phyloP scores from a whole-genome alignment of 1,284 basidiomycete species.

The Trichosporon ovoides region DNA sequence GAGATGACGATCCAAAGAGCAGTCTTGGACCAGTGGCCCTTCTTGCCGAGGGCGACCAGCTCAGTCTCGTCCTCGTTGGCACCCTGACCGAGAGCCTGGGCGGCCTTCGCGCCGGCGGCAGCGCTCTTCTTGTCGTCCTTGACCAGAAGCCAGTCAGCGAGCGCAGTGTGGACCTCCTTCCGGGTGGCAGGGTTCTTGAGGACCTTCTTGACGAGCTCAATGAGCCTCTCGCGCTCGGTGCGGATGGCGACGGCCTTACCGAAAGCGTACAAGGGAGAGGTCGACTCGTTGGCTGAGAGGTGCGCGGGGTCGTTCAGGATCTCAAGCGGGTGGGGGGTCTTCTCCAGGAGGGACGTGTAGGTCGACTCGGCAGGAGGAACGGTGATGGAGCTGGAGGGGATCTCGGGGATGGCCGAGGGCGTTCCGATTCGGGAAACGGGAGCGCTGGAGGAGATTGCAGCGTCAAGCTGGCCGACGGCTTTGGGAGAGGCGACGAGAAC shows the following conservation, averaged over 20 bases:
- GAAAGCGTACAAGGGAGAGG: constrained; percentile 87
- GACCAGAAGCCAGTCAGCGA: constrained; percentile 70
- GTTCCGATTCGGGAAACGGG: constrained; percentile 38
- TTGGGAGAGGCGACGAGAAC: constrained; percentile 43
- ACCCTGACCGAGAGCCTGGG: constrained; percentile 51
- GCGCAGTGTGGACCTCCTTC: constrained; percentile 61
- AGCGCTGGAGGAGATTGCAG: constrained; percentile 33
- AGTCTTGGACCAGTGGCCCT: constrained; percentile 59
- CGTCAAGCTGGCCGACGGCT: constrained; percentile 40
- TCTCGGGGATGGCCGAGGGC: constrained; percentile 27
- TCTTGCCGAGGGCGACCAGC: constrained; percentile 57
- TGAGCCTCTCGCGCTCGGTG: constrained; percentile 62
- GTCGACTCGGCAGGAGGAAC: constrained; percentile 83
- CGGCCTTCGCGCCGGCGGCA: constrained; percentile 59
- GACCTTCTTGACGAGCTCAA: constrained; percentile 58
- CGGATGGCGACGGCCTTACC: constrained; percentile 81
- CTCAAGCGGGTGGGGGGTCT: constrained; percentile 76
- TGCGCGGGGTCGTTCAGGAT: constrained; percentile 74
- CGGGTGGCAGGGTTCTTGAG: constrained; percentile 50
- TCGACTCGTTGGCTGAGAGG: constrained; percentile 68
- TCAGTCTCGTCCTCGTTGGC: constrained; percentile 47
- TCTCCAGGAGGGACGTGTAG: constrained; percentile 84
- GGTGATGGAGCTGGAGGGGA: constrained; percentile 52
- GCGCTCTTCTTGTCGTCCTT: constrained; percentile 60
- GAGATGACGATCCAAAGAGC: constrained; percentile 96